Percentiles rank a stretch among this genome's conserved stretches.
Conservation (phyloP, 257 asterid genomes). For the Asclepias syriaca region DNA sequence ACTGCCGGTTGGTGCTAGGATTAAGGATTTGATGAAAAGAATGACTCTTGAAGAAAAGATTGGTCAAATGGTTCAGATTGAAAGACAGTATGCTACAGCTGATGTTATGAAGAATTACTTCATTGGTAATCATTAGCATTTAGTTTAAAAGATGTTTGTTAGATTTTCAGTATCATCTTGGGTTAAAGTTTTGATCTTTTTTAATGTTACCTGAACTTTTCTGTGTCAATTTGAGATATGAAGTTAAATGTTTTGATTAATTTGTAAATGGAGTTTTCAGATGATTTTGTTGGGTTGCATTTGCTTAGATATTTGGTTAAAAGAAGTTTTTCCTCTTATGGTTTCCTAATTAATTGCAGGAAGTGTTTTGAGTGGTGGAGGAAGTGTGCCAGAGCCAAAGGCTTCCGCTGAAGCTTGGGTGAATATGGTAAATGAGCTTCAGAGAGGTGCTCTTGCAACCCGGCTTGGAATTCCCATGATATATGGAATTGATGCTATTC, state of each 20-base stretch:
- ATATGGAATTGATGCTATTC: conserved; percentile 42
- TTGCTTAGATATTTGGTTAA: background rate
- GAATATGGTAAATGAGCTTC: conserved; percentile 31
- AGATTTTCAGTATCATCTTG: background rate
- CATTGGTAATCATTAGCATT: conserved; percentile 41
- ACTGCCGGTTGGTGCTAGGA: conserved; percentile 51
- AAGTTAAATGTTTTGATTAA: background rate
- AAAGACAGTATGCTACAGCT: conserved; percentile 53
- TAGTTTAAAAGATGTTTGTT: background rate
- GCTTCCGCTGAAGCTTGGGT: conserved; percentile 38
- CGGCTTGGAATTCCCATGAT: conserved; percentile 39
- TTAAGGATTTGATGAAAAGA: conserved; percentile 58
- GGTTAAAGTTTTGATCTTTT: background rate
- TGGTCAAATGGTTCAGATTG: conserved; percentile 90
- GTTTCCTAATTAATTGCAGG: conserved; percentile 15
- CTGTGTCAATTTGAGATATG: background rate
- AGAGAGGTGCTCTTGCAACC: conserved; percentile 31
- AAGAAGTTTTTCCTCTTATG: background rate
- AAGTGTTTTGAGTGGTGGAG: conserved; percentile 43
- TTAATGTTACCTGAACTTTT: background rate
- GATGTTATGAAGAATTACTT: conserved; percentile 50
- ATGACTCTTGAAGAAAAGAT: conserved; percentile 84
- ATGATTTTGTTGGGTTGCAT: background rate
- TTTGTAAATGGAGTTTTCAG: background rate
- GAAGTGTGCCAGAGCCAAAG: conserved; percentile 32